Percentiles rank a stretch among this genome's conserved stretches.
Conservation (phyloP, 208 protist species). For the Trichomonas gallinae region DNA sequence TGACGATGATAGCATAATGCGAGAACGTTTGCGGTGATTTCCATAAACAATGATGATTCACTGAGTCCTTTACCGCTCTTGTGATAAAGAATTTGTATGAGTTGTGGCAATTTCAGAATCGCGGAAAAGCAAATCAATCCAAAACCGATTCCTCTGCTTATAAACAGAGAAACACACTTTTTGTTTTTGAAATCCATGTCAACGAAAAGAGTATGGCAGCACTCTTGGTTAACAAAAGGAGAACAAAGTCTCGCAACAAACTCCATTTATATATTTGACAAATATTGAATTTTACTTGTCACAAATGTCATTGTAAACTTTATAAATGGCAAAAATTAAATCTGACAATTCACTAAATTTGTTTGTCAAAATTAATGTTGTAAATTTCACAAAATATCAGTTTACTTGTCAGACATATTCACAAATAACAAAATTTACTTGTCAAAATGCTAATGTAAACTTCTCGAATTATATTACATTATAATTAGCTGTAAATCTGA, state of each 20-base stretch:
- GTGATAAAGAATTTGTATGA: neutral
- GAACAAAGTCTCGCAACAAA: neutral
- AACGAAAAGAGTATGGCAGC: neutral
- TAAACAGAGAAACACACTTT: neutral
- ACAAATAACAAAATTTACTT: too few relatives aligned
- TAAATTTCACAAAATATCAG: too few relatives aligned
- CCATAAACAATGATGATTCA: neutral
- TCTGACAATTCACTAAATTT: too few relatives aligned
- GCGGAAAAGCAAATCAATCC: neutral
- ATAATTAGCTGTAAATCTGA: too few relatives aligned
- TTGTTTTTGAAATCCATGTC: neutral
- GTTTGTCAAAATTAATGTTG: too few relatives aligned
- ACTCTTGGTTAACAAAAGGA: neutral
- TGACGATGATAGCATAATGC: neutral
- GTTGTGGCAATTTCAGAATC: neutral
- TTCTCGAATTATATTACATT: too few relatives aligned
- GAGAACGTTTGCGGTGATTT: conserved; percentile 13
- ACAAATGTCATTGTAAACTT: too few relatives aligned
- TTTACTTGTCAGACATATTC: too few relatives aligned
- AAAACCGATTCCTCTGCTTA: neutral
- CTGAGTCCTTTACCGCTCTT: neutral
- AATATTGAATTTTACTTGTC: too few relatives aligned
- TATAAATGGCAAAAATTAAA: too few relatives aligned
- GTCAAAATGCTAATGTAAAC: too few relatives aligned
- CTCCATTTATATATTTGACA: neutral